Conservation (phyloP, 2,329 filamentous ascomycete species). For the Colletotrichum trifolii region DNA sequence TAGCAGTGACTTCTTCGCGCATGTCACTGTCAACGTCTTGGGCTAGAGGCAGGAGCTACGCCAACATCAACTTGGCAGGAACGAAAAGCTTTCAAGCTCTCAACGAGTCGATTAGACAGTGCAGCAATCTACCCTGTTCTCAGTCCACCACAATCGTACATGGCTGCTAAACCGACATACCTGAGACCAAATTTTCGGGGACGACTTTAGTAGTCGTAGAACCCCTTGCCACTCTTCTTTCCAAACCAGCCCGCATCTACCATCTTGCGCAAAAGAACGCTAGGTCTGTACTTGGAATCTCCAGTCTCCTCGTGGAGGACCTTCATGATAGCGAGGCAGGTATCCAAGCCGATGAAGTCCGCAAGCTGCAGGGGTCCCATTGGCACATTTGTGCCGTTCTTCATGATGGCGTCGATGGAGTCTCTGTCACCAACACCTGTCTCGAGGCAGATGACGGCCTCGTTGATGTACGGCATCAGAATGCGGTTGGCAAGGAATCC, state of each 20-base stretch:
- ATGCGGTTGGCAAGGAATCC: slow-evolving; percentile 98
- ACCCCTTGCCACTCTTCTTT: slow-evolving; percentile 97
- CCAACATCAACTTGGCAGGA: too few relatives aligned
- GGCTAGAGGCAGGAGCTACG: too few relatives aligned
- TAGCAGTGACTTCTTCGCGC: too few relatives aligned
- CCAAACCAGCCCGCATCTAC: slow-evolving; percentile 97
- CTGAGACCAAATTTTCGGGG: slow-evolving; percentile 1
- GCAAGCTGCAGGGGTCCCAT: slow-evolving; percentile 96
- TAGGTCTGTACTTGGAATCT: slow-evolving; percentile 94
- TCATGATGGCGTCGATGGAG: slow-evolving; percentile 98
- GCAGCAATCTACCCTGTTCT: too few relatives aligned
- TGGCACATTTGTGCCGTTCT: slow-evolving; percentile 97
- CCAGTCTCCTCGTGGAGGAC: slow-evolving; percentile 91
- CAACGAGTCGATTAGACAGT: too few relatives aligned
- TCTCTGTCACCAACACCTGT: slow-evolving; percentile 90
- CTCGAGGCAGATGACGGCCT: slow-evolving; percentile 95
- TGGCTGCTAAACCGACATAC: neutral
- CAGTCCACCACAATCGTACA: too few relatives aligned
- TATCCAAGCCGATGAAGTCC: slow-evolving; percentile 97
- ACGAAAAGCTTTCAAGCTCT: too few relatives aligned
- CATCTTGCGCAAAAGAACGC: slow-evolving; percentile 90
- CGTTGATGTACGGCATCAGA: slow-evolving; percentile 99
- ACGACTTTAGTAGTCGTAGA: slow-evolving; percentile 81
- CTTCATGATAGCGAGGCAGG: slow-evolving; percentile 96
- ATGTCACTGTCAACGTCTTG: too few relatives aligned